Base-by-base conservation (phyloP, 805 yeast genomes). In the Ogataea methylovora region DNA sequence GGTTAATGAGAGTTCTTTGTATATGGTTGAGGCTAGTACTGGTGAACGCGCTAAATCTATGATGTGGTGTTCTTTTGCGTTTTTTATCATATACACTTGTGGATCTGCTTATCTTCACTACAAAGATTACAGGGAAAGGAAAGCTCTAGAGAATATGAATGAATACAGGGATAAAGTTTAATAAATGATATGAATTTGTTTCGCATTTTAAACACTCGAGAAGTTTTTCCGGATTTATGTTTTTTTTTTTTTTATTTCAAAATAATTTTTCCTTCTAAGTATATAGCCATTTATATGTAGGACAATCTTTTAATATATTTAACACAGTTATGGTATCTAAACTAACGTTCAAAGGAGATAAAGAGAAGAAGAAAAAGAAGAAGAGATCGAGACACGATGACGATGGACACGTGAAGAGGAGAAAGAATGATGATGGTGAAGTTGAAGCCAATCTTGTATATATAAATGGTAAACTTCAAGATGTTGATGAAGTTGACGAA, bases 41-140 rank as follows among this genome's bases (percentile, higher is more conserved):
- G 85, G 85, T 4, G 44, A 37, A 1, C 64, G 76, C 39, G 79
- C 83, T 0, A 65, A 66, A 18, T 66, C 74, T 0, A 65, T 79
- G 69, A 61, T 77, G 0, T 79, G 86, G 86, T 58, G 69, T 6
- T 65, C 75, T 3, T 78, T 79, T 49, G 45, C 72, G 1, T 70
- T 78, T 41, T 39, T 69, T 21, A 29, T 65, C 4, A 40, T 71
- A 2, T 64, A 64, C 7, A 56, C 66, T 5, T 34, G 66, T 5
- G 67, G 69, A 0, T 41, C 63, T n/a, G 41, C 65, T 37, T 38
- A 43, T 8, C 33, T 62, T 19, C 54, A 61, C 34, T 35, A 60
- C n/a, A 57, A 61, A 37, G 67, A 65, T 29, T 32, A 60, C 24
- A 42, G 45, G 25, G 36, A 36, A 11, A 14, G 5, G 6, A 10